Evolutionary conservation across 2,329 filamentous ascomycete species (phyloP).

Genomic region (Nemania sp.): DNA sequence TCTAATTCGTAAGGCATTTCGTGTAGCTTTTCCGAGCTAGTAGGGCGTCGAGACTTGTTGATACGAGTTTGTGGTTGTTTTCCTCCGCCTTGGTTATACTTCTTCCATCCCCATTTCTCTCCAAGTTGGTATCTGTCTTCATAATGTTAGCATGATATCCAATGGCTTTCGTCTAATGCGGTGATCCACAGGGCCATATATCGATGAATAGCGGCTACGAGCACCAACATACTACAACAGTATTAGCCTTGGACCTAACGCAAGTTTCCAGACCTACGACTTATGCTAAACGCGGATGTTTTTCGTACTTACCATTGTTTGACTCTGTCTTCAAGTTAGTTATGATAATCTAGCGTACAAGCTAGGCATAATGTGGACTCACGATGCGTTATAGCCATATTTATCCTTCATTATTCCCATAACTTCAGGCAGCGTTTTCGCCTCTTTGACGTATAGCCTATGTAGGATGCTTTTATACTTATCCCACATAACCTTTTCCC

Average conservation of each 20-base stretch:
- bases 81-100: conserved; percentile 33
- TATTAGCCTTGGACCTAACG: conserved; percentile 4
- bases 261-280: neutral
- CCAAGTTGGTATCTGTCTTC: conserved; percentile 36
- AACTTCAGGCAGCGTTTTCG: conserved; percentile 22
- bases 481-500: conserved; percentile 18
- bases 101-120: conserved; percentile 38
- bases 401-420: conserved; percentile 31
- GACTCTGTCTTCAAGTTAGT: neutral
- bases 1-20: neutral
- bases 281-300: neutral
- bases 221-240: conserved; percentile 21
- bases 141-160: conserved; percentile 2
- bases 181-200: neutral
- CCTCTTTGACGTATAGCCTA: conserved; percentile 26
- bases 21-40: neutral
- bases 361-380: conserved; percentile 16
- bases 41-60: neutral
- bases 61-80: neutral
- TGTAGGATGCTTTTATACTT: conserved; percentile 9
- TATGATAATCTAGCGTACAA: neutral
- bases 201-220: neutral
- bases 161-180: neutral
- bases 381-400: conserved; percentile 33
- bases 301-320: conserved; percentile 35